Conservation (phyloP, 2,329 filamentous ascomycete species). For the Colletotrichum cordylinicola region DNA sequence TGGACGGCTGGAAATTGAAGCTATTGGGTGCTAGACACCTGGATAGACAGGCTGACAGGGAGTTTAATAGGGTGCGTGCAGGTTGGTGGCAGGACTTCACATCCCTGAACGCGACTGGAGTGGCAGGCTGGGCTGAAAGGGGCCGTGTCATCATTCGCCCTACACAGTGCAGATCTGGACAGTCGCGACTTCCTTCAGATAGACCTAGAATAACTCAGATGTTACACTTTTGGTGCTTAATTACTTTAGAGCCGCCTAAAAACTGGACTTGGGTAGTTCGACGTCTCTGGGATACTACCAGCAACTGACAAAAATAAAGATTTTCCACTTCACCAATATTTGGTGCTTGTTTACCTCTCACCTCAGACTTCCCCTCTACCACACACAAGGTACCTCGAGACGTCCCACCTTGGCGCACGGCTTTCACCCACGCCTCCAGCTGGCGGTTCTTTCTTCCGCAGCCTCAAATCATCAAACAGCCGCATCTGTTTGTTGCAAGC, state of each 20-base stretch:
- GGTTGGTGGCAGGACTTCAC: neutral
- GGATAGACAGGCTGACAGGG: neutral
- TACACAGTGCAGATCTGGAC: neutral
- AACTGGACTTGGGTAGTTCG: neutral
- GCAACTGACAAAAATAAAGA: neutral
- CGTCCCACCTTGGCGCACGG: constrained; percentile 1
- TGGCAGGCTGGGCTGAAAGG: neutral
- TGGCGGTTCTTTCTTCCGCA: constrained; percentile 19
- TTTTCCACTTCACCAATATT: neutral
- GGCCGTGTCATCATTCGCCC: neutral
- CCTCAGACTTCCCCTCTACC: neutral
- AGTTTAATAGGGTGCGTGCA: neutral
- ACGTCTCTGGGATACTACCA: no score
- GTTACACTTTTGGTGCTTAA: neutral
- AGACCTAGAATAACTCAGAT: neutral
- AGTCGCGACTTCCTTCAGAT: neutral
- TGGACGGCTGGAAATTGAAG: neutral
- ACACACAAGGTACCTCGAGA: neutral
- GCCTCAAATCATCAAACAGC: constrained; percentile 21
- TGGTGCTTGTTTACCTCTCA: neutral
- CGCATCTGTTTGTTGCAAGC: constrained; percentile 11
- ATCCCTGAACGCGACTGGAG: constrained; percentile 1
- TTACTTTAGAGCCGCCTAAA: neutral
- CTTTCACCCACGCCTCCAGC: constrained; percentile 2
- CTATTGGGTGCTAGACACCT: neutral